phyloP scores from a whole-genome alignment of 2,329 filamentous ascomycete genomes.

The Rosellinia necatrix region DNA sequence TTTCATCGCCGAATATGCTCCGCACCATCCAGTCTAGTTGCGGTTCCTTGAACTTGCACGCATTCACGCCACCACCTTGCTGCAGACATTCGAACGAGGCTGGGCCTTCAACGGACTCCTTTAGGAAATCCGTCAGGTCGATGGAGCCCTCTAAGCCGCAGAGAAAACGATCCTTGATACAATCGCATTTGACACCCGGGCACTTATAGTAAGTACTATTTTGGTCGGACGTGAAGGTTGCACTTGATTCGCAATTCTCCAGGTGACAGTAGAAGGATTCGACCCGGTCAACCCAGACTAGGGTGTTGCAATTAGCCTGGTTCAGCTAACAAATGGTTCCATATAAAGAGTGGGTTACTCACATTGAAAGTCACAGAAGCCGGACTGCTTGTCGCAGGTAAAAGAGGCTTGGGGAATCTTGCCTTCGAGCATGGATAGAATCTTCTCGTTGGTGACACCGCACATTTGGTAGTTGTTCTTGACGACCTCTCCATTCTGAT shows the following conservation, averaged over 20 bases:
- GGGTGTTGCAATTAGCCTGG: constrained; percentile 14
- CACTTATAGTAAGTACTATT: constrained; percentile 89
- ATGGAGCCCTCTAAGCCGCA: constrained; percentile 91
- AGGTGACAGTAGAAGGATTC: constrained; percentile 98
- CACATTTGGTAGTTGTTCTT: constrained; percentile 98
- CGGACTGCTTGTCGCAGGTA: constrained; percentile 75
- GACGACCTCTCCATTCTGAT: constrained; percentile 85
- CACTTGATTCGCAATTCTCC: constrained; percentile 75
- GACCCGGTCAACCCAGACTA: constrained; percentile 90
- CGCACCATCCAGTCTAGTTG: constrained; percentile 91
- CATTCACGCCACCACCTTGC: constrained; percentile 63
- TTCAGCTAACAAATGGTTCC: not conserved
- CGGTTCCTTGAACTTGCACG: constrained; percentile 86
- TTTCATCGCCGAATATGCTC: constrained; percentile 86
- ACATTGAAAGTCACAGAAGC: constrained; percentile 95
- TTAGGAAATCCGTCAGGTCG: constrained; percentile 88
- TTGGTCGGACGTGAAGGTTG: constrained; percentile 68
- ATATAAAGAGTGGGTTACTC: constrained; percentile 40
- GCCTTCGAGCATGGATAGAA: constrained; percentile 81
- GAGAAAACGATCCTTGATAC: constrained; percentile 88
- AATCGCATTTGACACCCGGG: constrained; percentile 82
- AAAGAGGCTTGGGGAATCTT: constrained; percentile 94
- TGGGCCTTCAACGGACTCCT: constrained; percentile 81
- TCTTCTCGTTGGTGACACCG: constrained; percentile 95
- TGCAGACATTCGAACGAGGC: constrained; percentile 79